Conservation (phyloP, 2,329 filamentous ascomycete genomes). For the Fusarium sp. region DNA sequence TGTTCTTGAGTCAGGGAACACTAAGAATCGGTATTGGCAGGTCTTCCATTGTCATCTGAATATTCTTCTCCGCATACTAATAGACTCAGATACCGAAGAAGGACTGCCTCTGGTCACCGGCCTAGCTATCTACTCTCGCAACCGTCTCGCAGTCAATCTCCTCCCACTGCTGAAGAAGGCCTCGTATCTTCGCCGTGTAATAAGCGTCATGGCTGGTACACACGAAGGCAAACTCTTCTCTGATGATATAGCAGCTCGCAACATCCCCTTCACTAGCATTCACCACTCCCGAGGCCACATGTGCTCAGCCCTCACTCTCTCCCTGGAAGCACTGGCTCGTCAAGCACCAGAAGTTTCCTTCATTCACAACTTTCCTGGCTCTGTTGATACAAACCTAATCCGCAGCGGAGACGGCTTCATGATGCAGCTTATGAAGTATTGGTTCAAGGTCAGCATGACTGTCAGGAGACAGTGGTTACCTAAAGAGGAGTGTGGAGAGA, state of each 20-base stretch:
- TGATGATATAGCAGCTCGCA: conserved; percentile 39
- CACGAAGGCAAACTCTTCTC: conserved; percentile 26
- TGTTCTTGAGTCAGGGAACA: conserved; percentile 56
- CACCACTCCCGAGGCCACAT: conserved; percentile 34
- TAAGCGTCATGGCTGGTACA: conserved; percentile 41
- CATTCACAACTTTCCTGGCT: conserved; percentile 44
- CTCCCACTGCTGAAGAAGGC: conserved; percentile 59
- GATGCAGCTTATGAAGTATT: conserved; percentile 29
- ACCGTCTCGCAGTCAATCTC: conserved; percentile 65
- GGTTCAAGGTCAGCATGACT: conserved; percentile 8
- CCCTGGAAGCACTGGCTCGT: conserved; percentile 35
- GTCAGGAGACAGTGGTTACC: conserved; percentile 21
- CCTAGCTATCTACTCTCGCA: conserved; percentile 65
- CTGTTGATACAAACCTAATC: conserved; percentile 42
- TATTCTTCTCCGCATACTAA: not conserved
- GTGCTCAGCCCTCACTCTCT: conserved; percentile 37
- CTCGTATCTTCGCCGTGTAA: conserved; percentile 32
- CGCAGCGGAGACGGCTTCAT: conserved; percentile 27
- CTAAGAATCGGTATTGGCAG: conserved; percentile 36
- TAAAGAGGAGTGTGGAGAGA: conserved; percentile 37
- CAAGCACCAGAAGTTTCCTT: conserved; percentile 40
- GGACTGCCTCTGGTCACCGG: conserved; percentile 62
- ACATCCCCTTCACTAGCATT: conserved; percentile 27
- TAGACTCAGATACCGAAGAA: conserved; percentile 61
- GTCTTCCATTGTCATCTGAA: not conserved